Base-by-base conservation (phyloP, 2,329 filamentous ascomycete species). In the Clarireedia sp. region DNA sequence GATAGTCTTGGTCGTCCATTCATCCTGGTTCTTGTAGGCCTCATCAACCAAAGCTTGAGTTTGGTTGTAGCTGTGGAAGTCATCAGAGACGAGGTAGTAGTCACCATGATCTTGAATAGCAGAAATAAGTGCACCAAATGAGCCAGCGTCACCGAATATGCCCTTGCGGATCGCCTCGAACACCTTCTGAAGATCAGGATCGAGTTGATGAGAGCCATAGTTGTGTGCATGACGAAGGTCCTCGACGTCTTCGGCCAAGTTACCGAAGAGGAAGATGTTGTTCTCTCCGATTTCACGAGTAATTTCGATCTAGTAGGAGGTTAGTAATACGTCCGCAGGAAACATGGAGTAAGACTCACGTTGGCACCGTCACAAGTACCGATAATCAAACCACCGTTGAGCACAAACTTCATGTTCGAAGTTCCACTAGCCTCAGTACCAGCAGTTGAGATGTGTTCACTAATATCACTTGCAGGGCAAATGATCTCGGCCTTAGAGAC, bases 401-500 rank as follows among this genome's bases (percentile, higher is more conserved):
- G 79, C 14, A 96, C 94, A 71, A 99, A 99, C 74, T 99, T 99
- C 94, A 99, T 99, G 82, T 99, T 99, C 68, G 89, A 95, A 12
- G 90, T 96, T 60, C 92, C 92, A 61, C 81, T 85, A 19, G 82
- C 82, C 78, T 99, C 94, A 1, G 94, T 99, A 49, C 94, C 94
- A 38, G 94, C 94, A 23, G 94, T 99, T 2, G 94, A 97, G 68
- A 99, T 99, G 71, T 99, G 94, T 76, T 99, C 94, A 73, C 90
- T 96, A 67, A 99, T 86, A 66, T 99, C 94, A 19, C 90, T 96
- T 12, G 94, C 94, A 12, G 94, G 94, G 61, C 83, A 82, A 67
- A 99, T 96, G 67, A 97, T 91, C 74, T 99, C 94, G 3, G 94
- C 94, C 78, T 99, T 99, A 82, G 90, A 96, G 68, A 99, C 94